Conservation (phyloP, 1,284 basidiomycete genomes). For the Tilletia caries region DNA sequence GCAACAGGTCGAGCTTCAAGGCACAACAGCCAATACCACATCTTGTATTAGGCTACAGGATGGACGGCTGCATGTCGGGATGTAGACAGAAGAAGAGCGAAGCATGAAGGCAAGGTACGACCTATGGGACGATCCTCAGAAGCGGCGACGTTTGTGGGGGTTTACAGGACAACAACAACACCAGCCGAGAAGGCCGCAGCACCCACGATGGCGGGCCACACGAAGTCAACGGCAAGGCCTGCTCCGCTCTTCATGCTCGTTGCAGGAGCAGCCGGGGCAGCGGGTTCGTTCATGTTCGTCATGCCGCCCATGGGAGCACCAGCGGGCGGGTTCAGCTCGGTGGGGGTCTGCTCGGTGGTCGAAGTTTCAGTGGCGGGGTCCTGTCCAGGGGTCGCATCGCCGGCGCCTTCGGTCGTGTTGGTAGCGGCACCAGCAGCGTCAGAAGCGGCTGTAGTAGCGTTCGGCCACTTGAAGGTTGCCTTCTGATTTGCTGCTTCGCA, state of each 20-base stretch:
- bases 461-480: conserved; percentile 10
- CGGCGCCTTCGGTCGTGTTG: not conserved
- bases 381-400: no score
- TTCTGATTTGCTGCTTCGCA: not conserved
- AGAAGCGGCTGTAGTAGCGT: not conserved
- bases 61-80: no score
- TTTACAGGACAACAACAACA: not conserved
- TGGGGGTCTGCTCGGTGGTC: not conserved
- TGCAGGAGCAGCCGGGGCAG: not conserved
- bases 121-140: not conserved
- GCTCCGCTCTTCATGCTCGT: not conserved
- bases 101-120: no score
- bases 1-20: not conserved
- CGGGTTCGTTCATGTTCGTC: not conserved
- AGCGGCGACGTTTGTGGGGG: not conserved
- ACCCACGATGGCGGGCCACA: not conserved
- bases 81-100: no score
- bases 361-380: not conserved
- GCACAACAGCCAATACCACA: not conserved
- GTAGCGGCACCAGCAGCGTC: not conserved
- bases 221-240: not conserved
- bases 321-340: not conserved
- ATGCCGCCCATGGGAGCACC: not conserved
- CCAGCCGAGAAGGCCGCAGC: not conserved
- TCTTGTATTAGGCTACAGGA: not conserved